Conservation (phyloP, 164 flowering plant species). For the Vitis rupestris region DNA sequence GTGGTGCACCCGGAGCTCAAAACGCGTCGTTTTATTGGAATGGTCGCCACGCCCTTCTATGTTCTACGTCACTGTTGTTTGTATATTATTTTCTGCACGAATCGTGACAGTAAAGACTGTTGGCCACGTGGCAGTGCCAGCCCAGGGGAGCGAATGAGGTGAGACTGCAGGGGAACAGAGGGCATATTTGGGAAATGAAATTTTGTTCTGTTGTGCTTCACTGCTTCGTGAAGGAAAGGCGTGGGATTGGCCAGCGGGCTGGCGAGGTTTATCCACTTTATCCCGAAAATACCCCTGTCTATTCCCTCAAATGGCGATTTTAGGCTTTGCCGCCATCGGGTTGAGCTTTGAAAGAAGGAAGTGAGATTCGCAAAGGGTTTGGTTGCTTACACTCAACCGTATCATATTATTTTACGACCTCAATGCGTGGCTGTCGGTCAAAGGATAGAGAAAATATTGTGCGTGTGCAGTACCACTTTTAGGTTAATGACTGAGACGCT, state of each 20-base stretch:
- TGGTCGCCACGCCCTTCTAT: background rate
- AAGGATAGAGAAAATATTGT: too few relatives aligned
- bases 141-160: constrained; percentile 13
- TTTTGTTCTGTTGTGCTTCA: background rate
- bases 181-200: background rate
- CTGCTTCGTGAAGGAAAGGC: background rate
- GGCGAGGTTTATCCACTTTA: background rate
- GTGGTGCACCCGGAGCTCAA: background rate
- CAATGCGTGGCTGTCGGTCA: too few relatives aligned
- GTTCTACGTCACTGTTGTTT: background rate
- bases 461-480: too few relatives aligned
- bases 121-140: constrained; percentile 18
- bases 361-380: background rate
- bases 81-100: background rate
- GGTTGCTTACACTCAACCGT: constrained; percentile 21
- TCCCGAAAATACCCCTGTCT: background rate
- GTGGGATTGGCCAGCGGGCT: background rate
- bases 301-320: too few relatives aligned
- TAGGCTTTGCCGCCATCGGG: background rate
- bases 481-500: too few relatives aligned
- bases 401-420: constrained; percentile 1
- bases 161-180: background rate
- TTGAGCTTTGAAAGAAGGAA: background rate
- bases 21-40: background rate
- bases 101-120: background rate